These are phyloP conservation scores for Leucogyrophana mollusca DNA, from an alignment of 768 basidiomycete species.

Conservation along the genomic window DNA sequence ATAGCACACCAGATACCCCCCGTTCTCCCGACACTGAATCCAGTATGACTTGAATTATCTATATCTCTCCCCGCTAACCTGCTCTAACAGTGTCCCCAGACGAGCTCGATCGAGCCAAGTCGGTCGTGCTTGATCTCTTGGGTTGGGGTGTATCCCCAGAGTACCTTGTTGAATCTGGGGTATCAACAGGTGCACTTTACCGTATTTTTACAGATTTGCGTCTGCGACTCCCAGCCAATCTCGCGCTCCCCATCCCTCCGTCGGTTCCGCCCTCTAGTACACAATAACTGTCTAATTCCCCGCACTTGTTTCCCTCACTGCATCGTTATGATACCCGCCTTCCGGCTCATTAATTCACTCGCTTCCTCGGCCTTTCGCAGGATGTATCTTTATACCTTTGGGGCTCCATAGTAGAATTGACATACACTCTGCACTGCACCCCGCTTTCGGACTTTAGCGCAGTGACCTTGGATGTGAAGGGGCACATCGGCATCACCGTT, in stretches of 20 bases:
- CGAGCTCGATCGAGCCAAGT: conserved; percentile 43
- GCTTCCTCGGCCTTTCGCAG: conserved; percentile 3
- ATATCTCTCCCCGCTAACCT: background rate
- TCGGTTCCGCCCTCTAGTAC: background rate
- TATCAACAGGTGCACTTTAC: conserved; percentile 38
- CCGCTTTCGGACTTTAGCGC: too few relatives aligned
- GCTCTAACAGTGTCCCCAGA: conserved; percentile 35
- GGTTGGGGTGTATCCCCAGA: conserved; percentile 54
- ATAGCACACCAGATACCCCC: background rate
- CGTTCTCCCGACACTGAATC: background rate
- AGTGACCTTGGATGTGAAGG: too few relatives aligned
- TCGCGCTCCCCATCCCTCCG: conserved; percentile 2
- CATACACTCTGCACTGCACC: too few relatives aligned
- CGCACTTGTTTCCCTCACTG: background rate
- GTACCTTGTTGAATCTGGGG: conserved; percentile 43
- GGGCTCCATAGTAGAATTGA: too few relatives aligned
- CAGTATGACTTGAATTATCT: conserved; percentile 6
- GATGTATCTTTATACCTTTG: too few relatives aligned
- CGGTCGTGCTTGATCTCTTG: conserved; percentile 51
- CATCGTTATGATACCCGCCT: background rate
- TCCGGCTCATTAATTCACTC: background rate
- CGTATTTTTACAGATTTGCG: conserved; percentile 43
- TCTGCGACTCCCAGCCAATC: conserved; percentile 32
- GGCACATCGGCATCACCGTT: too few relatives aligned
- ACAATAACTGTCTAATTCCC: conserved; percentile 1